Evolutionary conservation across 2,329 filamentous ascomycete species (phyloP).

Genomic region (Talaromyces sp.): DNA sequence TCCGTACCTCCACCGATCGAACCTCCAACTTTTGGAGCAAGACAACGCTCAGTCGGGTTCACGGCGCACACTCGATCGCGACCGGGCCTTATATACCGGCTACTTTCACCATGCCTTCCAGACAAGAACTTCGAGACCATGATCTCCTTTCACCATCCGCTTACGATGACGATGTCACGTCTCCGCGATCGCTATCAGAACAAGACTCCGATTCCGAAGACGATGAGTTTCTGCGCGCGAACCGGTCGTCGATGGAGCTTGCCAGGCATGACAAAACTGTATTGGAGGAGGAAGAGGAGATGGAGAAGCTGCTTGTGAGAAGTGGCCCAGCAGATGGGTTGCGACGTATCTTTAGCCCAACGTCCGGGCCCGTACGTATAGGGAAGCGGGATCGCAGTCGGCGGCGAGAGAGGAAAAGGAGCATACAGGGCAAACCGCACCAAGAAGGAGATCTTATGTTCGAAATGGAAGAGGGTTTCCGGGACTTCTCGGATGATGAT

Average conservation of each 20-base stretch:
- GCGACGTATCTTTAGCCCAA: slow-evolving; percentile 41
- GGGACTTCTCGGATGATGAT: slow-evolving; percentile 60
- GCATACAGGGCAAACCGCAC: slow-evolving; percentile 47
- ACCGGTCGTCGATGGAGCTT: slow-evolving; percentile 67
- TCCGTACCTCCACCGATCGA: neutral
- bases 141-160: slow-evolving; percentile 61
- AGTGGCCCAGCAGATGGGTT: slow-evolving; percentile 36
- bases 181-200: slow-evolving; percentile 59
- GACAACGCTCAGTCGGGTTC: neutral
- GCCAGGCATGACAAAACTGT: slow-evolving; percentile 67
- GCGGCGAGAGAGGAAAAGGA: slow-evolving; percentile 49
- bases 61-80: neutral
- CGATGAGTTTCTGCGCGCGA: slow-evolving; percentile 63
- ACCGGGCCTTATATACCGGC: neutral
- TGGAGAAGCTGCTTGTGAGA: slow-evolving; percentile 48
- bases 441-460: slow-evolving; percentile 79
- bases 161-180: slow-evolving; percentile 68
- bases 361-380: slow-evolving; percentile 49
- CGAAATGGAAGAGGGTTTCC: slow-evolving; percentile 77
- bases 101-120: slow-evolving; percentile 17
- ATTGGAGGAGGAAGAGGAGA: slow-evolving; percentile 69
- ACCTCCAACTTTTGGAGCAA: neutral
- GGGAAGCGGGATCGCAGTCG: slow-evolving; percentile 51
- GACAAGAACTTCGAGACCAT: slow-evolving; percentile 25
- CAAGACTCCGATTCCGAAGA: slow-evolving; percentile 76